Evolutionary conservation across 2,329 filamentous ascomycete species (phyloP).

Genomic region (Trichoderma harzianum): DNA sequence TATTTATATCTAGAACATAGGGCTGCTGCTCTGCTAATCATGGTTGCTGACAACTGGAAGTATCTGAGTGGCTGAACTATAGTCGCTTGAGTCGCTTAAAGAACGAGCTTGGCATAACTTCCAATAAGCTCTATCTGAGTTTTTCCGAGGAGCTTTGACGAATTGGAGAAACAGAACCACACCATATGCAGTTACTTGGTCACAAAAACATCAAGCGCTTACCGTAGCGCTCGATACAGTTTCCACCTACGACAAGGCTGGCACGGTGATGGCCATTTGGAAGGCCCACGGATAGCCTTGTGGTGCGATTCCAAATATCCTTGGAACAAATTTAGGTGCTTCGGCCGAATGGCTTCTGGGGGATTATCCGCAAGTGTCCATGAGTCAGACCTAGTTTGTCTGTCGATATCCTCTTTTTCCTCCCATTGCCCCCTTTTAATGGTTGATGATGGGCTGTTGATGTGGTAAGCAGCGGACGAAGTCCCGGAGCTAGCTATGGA

Average conservation of each 20-base stretch:
- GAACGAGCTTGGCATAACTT: not conserved
- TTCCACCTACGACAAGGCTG: not conserved
- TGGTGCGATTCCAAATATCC: not conserved
- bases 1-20: not conserved
- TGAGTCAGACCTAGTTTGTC: not conserved
- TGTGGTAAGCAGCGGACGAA: constrained; percentile 1
- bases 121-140: not conserved
- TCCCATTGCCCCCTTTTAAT: not conserved
- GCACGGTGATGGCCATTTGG: not conserved
- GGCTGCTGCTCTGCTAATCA: not conserved
- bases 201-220: not conserved
- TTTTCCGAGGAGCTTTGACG: not conserved
- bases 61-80: not conserved
- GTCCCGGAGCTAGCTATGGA: not conserved
- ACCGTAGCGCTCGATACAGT: not conserved
- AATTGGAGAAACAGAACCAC: not conserved
- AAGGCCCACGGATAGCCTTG: not conserved
- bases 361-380: not conserved
- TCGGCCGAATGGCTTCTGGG: not conserved
- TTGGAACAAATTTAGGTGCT: not conserved
- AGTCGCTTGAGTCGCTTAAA: not conserved
- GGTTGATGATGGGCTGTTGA: not conserved
- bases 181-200: not conserved
- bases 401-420: not conserved
- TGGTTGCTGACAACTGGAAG: not conserved